Evolutionary conservation across 164 flowering plant species (phyloP), one percentile per base, ranked within the genome.

Genomic region (Aristolochia fimbriata): DNA sequence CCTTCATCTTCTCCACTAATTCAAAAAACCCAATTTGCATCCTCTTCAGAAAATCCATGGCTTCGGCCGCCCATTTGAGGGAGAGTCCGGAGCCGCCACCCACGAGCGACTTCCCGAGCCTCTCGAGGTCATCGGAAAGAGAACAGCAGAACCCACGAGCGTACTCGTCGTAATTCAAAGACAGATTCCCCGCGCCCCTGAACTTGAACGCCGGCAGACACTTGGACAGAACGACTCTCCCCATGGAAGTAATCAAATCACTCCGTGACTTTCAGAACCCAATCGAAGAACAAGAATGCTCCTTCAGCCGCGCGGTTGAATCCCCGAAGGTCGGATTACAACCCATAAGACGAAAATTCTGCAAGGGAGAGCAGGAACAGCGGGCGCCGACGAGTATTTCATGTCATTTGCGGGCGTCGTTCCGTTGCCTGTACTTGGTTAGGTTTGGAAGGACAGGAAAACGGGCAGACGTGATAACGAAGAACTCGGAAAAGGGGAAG

Each of bases 21-120:
- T 19, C 45, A 31, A 70, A 60, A 21, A 70, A 59, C 50, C 62
- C 49, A 31, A 31, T n/a, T 19, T 62, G 67, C 62, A 59, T 47
- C 54, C 55, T 62, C 60, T 59, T 70, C 23, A 70, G 46, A 24
- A 70, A n/a, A 22, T 46, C 33, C 63, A 70, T 66, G 37, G 70
- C 74, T 56, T 66, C 61, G 6, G 52, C 52, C 6, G 57, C 62
- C 63, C 70, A 66, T 41, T 10, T 63, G 43, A 70, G 69, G 13
- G 70, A 65, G 15, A 62, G n/a, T n/a, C n/a, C 47, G 15, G 66
- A 62, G 11, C 58, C 41, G 11, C 58, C 41, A 15, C 17, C 57
- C 19, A 53, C 64, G 3, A 70, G 60, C 6, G 70, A 70, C 19
- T 54, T 22, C 43, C 25, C 56, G 22, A 70, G 74, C 51, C 48